A percentile compares a stretch with the other conserved stretches of the same genome.
These are phyloP conservation scores for Baorangia bicolor DNA, from an alignment of 768 basidiomycete genomes.

Conservation along the genomic window DNA sequence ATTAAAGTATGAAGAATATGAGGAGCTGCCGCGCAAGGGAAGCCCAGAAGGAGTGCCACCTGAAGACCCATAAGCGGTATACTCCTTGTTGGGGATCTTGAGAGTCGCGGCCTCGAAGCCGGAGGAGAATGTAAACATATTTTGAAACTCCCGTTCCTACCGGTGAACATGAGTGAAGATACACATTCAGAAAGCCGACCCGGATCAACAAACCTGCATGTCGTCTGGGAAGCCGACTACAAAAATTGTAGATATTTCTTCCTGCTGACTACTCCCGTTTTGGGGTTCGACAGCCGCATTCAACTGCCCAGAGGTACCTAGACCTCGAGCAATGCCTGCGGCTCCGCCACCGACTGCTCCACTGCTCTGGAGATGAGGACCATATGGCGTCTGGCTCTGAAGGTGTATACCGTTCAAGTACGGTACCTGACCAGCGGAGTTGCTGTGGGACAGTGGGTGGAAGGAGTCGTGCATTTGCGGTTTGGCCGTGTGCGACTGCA, in stretches of 20 bases:
- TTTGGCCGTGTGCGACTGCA: conserved; percentile 30
- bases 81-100: conserved; percentile 94
- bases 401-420: conserved; percentile 47
- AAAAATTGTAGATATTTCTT: conserved; percentile 96
- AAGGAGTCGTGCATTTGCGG: conserved; percentile 35
- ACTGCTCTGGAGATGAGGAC: conserved; percentile 58
- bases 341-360: conserved; percentile 28
- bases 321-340: conserved; percentile 23
- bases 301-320: conserved; percentile 31
- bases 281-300: conserved; percentile 25
- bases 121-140: conserved; percentile 95
- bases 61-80: conserved; percentile 64
- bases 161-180: conserved; percentile 15
- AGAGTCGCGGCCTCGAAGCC: conserved; percentile 98
- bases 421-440: conserved; percentile 31
- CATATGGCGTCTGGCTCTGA: conserved; percentile 75
- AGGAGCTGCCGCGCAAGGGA: conserved; percentile 37
- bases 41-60: conserved; percentile 36
- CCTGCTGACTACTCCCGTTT: conserved; percentile 42
- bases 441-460: conserved; percentile 33
- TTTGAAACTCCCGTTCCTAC: conserved; percentile 98
- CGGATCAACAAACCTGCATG: conserved; percentile 73
- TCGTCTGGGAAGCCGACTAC: conserved; percentile 99
- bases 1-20: conserved; percentile 37
- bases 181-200: conserved; percentile 2